Base-by-base conservation (phyloP, 345 rosid genomes). In the Salix exigua region DNA sequence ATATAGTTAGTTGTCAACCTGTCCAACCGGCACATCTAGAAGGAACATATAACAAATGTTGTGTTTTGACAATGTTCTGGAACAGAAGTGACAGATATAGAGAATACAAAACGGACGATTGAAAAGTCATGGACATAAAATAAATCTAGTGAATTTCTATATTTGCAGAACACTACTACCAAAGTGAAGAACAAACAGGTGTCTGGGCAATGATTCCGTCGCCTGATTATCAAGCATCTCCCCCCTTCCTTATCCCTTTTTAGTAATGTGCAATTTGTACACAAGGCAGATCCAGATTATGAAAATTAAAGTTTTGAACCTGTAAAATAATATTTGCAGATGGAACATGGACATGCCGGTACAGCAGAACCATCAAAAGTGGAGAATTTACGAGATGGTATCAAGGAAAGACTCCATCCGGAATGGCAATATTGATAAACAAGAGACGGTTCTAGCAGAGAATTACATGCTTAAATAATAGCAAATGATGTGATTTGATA, bases 401-500 rank as follows among this genome's bases (percentile, higher is more conserved):
- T 18, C 58, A 33, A 58, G 25, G 9, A 12, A 58, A 58, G 62
- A 26, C 62, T 58, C 62, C 62, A n/a, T 58, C 62, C n/a, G 62
- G 62, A n/a, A 58, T 58, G 23, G 75, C 33, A 78, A n/a, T 7
- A 68, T 30, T 5, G 33, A 58, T 26, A 3, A 21, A 46, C 21
- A 31, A 31, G 46, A 18, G 26, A 25, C 28, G 16, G 14, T 17
- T 62, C 76, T 73, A 28, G 21, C 51, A 70, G 58, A 38, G 18
- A 58, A 14, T 66, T 72, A 9, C 18, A 67, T 66, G 70, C 23
- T 28, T 18, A 72, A 65, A 46, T 38, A 31, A 38, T 26, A 50
- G 61, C 50, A 30, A 53, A 78, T 68, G 2, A 78, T 55, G 78
- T 23, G 61, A 48, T 63, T 44, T 18, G 71, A 38, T 42, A 70